Conservation (phyloP, 2,329 filamentous ascomycete species). For the Alternaria viburni region DNA sequence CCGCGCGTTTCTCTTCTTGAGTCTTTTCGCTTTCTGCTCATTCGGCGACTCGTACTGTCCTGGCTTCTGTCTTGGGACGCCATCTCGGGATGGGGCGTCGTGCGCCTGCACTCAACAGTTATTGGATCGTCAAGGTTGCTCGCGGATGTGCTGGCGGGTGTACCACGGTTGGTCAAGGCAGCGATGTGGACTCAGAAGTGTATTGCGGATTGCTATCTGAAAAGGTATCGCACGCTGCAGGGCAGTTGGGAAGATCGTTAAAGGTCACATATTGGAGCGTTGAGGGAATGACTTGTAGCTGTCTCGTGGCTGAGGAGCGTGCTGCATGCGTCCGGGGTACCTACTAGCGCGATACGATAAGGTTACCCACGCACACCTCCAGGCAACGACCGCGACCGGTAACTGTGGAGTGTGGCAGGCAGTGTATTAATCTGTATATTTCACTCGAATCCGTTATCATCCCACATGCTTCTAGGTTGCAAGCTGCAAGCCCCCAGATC, state of each 20-base stretch:
- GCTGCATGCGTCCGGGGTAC: not conserved
- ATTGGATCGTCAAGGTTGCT: conserved; percentile 11
- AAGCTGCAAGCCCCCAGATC: not conserved
- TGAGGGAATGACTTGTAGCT: conserved; percentile 25
- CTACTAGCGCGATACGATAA: conserved; percentile 19
- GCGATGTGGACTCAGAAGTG: conserved; percentile 1
- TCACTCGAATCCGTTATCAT: conserved; percentile 1
- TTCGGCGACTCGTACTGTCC: conserved; percentile 35
- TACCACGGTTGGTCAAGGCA: conserved; percentile 23
- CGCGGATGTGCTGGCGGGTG: conserved; percentile 10
- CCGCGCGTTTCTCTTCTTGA: conserved; percentile 35
- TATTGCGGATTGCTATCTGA: conserved; percentile 1
- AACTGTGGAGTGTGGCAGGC: not conserved
- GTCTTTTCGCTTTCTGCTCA: conserved; percentile 44
- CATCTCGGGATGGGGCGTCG: conserved; percentile 32
- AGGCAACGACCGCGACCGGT: conserved; percentile 11
- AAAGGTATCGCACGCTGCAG: conserved; percentile 32
- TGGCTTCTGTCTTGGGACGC: conserved; percentile 41
- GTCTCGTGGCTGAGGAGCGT: not conserved
- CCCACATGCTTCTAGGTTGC: conserved; percentile 2
- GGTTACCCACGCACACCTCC: conserved; percentile 10
- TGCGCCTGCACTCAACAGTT: conserved; percentile 12
- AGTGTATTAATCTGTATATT: not conserved
- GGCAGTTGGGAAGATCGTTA: conserved; percentile 12
- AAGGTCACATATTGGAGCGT: conserved; percentile 42